Base-by-base conservation (phyloP, 352 stramenopile species). In the Pythium monospermum region DNA sequence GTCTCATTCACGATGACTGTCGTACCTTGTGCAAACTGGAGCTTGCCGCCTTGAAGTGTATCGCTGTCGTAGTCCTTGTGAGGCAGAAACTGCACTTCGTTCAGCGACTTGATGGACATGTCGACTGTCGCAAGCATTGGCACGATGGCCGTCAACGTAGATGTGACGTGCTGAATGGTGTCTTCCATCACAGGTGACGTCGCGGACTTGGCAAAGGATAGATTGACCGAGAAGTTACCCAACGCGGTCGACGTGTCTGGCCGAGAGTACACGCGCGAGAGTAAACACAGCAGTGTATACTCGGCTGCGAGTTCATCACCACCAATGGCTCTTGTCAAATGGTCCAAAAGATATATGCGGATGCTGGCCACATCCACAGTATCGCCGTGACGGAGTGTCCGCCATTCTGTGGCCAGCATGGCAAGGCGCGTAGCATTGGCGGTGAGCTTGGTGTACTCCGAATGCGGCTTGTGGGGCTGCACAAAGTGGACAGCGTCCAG, bases 61-160 rank as follows among this genome's bases (percentile, higher is more conserved):
- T 90, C 83, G 31, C 68, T 73, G 3, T 86, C 71, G 44, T 93
- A 93, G 42, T 93, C 73, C 59, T 93, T 93, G 57, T 79, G 57
- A 1, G 83, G 83, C 44, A 78, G 69, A 43, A 86, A 88, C 53
- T 69, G 71, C 19, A 63, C 68, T 22, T 61, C 63, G 38, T 88
- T 88, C 7, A 93, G 61, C 13, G 60, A 64, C 33, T 76, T 44
- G n/a, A 93, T 57, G 16, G 76, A 77, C 40, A 93, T 51, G 51
- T 88, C 69, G 10, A 93, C 49, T 0, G 49, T 41, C 8, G 63
- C 42, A 4, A 76, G 53, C 59, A 87, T 77, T 0, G 83, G 83
- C 25, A 93, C 80, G 25, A 93, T 25, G 12, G 46, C 49, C 18
- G 28, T 42, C 13, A 93, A 25, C 12, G 58, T 61, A n/a, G 50